Conservation (phyloP, 148 eudicot species). For the Hydrangea macrophylla region DNA sequence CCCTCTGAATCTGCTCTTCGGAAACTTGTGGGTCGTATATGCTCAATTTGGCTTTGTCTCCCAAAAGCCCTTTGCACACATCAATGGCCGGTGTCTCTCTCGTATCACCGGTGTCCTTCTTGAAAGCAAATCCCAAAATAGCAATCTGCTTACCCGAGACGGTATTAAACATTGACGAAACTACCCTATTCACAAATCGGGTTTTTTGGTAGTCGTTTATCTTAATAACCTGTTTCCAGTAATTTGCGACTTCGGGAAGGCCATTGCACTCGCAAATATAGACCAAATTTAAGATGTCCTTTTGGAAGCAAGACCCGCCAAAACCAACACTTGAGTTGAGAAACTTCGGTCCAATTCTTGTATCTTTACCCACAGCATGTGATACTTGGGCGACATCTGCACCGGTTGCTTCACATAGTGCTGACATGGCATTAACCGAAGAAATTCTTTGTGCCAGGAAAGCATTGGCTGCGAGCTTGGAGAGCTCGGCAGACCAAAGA, state of each 20-base stretch:
- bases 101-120: conserved; percentile 56
- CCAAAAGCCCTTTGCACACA: conserved; percentile 55
- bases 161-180: conserved; percentile 39
- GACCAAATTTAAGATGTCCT: conserved; percentile 55
- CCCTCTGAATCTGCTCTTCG: conserved; percentile 59
- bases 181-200: conserved; percentile 49
- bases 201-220: conserved; percentile 39
- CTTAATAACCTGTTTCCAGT: conserved; percentile 46
- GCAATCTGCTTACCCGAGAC: conserved; percentile 36
- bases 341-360: conserved; percentile 57
- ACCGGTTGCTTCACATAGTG: conserved; percentile 51
- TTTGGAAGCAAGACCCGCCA: conserved; percentile 66
- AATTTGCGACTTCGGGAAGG: conserved; percentile 39
- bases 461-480: conserved; percentile 43
- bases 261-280: conserved; percentile 57
- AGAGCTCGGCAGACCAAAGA: conserved; percentile 42
- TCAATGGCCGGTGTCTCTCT: conserved; percentile 59
- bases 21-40: conserved; percentile 61
- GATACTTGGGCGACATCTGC: conserved; percentile 36
- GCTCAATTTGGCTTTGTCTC: conserved; percentile 49
- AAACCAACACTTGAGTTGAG: conserved; percentile 55
- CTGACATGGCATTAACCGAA: conserved; percentile 63
- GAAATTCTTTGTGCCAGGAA: conserved; percentile 64
- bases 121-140: conserved; percentile 41
- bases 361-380: conserved; percentile 37